Conservation (phyloP, 225 moss, liverwort and hornwort genomes). For the Marchantia polymorpha region DNA sequence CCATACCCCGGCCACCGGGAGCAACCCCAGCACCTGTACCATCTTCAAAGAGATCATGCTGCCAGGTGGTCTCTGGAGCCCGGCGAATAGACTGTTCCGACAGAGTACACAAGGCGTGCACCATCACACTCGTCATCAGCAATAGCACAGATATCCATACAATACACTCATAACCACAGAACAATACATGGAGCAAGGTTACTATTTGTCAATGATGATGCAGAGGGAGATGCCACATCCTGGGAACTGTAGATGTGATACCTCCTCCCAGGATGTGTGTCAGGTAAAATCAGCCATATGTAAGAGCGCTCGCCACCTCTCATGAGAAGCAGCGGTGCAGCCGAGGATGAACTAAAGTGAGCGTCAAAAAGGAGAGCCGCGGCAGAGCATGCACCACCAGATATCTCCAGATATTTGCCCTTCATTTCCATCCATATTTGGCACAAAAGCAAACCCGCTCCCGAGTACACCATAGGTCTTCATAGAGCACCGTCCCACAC, state of each 20-base stretch:
- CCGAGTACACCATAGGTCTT: conserved; percentile 54
- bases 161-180: conserved; percentile 40
- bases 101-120: conserved; percentile 50
- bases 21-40: conserved; percentile 61
- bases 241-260: conserved; percentile 96
- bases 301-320: conserved; percentile 65
- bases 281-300: conserved; percentile 69
- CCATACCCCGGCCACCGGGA: conserved; percentile 46
- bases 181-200: conserved; percentile 49
- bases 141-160: conserved; percentile 41
- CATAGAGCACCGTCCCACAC: conserved; percentile 47
- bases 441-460: conserved; percentile 57
- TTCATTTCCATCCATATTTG: conserved; percentile 46
- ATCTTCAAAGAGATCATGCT: conserved; percentile 91
- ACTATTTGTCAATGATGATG: conserved; percentile 53
- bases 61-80: conserved; percentile 81
- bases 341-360: conserved; percentile 94
- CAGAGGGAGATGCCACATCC: conserved; percentile 95
- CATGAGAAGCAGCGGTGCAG: conserved; percentile 79
- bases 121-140: conserved; percentile 63
- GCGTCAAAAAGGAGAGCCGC: conserved; percentile 54
- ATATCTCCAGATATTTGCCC: conserved; percentile 46
- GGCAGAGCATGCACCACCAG: conserved; percentile 49
- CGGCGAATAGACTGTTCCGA: conserved; percentile 80
- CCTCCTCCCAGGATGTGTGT: conserved; percentile 87